Evolutionary conservation across 148 eudicot species (phyloP).

Genomic region (Euryodendron excelsum): DNA sequence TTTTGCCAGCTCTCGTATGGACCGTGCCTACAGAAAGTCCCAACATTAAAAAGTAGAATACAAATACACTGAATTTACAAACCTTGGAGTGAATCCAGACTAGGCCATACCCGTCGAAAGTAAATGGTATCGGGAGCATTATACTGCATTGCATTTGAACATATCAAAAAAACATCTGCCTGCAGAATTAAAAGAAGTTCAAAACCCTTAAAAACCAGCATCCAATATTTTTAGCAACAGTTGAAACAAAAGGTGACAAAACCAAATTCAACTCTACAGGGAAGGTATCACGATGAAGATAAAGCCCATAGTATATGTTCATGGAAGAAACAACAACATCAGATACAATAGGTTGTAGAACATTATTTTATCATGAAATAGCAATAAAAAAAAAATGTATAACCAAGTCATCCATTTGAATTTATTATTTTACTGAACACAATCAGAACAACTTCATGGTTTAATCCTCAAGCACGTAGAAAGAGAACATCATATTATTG

Average conservation of each 20-base stretch:
- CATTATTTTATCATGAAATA: neutral
- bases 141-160: constrained; percentile 87
- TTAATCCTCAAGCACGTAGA: neutral
- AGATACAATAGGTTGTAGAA: neutral
- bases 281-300: neutral
- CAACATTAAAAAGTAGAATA: neutral
- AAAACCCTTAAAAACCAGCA: constrained; percentile 4
- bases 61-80: neutral
- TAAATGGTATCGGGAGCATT: constrained; percentile 74
- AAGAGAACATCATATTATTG: neutral
- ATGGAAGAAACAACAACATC: neutral
- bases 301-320: neutral
- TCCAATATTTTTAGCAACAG: neutral
- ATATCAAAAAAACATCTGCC: constrained; percentile 77
- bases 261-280: neutral
- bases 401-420: neutral
- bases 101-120: constrained; percentile 67
- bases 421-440: neutral
- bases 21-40: constrained; percentile 49
- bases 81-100: neutral
- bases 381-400: neutral
- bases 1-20: constrained; percentile 76
- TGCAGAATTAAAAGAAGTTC: constrained; percentile 34
- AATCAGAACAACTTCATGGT: neutral
- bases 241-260: neutral